phyloP scores from a whole-genome alignment of 2,329 filamentous ascomycete species.

The Podosphaera aphanis region DNA sequence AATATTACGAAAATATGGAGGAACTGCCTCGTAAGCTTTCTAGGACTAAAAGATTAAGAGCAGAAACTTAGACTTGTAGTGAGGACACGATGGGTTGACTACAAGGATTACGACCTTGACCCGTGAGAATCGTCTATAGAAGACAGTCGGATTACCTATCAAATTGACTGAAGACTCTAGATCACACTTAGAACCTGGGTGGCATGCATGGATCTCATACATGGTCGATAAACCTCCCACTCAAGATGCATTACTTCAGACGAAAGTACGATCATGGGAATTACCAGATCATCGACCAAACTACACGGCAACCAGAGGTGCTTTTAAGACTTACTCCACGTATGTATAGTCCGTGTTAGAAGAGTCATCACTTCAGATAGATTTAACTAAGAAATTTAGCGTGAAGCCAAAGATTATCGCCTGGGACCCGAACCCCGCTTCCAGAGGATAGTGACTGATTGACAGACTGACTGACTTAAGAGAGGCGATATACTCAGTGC shows the following conservation, averaged over 20 bases:
- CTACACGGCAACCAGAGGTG: conserved; percentile 49
- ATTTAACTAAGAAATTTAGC: conserved; percentile 16
- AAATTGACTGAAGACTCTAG: conserved; percentile 17
- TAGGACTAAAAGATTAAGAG: neutral
- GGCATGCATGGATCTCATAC: conserved; percentile 97
- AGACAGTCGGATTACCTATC: conserved; percentile 1
- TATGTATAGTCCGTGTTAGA: conserved; percentile 26
- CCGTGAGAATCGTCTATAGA: conserved; percentile 26
- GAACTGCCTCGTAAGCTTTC: conserved; percentile 60
- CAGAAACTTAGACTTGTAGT: conserved; percentile 26
- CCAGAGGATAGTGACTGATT: conserved; percentile 9
- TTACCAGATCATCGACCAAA: conserved; percentile 47
- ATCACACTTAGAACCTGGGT: conserved; percentile 77
- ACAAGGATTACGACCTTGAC: conserved; percentile 68
- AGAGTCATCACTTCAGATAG: neutral
- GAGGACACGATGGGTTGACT: conserved; percentile 93
- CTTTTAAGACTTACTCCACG: conserved; percentile 90
- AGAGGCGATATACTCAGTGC: neutral
- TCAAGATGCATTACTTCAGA: conserved; percentile 47
- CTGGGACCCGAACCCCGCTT: conserved; percentile 24
- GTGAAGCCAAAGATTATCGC: conserved; percentile 28
- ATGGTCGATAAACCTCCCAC: conserved; percentile 67
- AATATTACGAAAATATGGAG: conserved; percentile 88
- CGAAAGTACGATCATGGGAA: conserved; percentile 53
- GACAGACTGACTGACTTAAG: no score